These are phyloP conservation scores for Yarrowia bubula DNA, from an alignment of 805 yeast genomes.

Conservation along the genomic window DNA sequence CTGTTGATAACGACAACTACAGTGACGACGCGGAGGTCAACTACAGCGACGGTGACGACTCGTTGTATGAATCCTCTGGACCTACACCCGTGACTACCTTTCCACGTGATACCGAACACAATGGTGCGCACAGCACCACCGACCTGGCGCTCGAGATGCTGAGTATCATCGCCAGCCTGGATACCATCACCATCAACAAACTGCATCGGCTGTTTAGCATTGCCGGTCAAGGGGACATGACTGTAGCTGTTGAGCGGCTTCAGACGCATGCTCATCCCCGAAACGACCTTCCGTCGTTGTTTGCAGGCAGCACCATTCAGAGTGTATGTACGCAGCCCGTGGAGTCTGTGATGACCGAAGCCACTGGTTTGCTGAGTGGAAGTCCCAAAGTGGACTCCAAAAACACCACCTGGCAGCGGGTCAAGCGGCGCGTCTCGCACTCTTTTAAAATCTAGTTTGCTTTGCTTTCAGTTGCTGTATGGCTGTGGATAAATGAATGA, in stretches of 20 bases:
- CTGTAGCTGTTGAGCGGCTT: not conserved
- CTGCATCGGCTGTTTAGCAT: conserved; percentile 8
- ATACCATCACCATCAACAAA: conserved; percentile 11
- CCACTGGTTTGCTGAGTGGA: not conserved
- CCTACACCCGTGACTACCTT: conserved; percentile 9
- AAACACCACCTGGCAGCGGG: conserved; percentile 7
- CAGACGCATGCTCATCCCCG: not conserved
- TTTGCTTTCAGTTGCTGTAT: not conserved
- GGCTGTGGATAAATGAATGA: not conserved
- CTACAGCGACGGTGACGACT: not conserved
- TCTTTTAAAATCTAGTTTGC: conserved; percentile 23
- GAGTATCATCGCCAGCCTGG: conserved; percentile 7
- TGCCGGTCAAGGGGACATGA: conserved; percentile 4
- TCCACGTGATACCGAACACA: conserved; percentile 8
- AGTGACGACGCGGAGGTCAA: not conserved
- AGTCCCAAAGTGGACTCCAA: not conserved
- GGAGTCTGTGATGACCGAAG: not conserved
- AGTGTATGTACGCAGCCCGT: not conserved
- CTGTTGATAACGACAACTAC: not conserved
- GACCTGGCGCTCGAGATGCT: conserved; percentile 13
- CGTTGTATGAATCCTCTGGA: not conserved
- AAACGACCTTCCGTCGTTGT: not conserved
- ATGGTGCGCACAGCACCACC: not conserved
- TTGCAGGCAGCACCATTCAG: not conserved
- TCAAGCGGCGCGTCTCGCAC: not conserved